Evolutionary conservation across 2,329 filamentous ascomycete genomes (phyloP).

Genomic region (Clonostachys sp.): DNA sequence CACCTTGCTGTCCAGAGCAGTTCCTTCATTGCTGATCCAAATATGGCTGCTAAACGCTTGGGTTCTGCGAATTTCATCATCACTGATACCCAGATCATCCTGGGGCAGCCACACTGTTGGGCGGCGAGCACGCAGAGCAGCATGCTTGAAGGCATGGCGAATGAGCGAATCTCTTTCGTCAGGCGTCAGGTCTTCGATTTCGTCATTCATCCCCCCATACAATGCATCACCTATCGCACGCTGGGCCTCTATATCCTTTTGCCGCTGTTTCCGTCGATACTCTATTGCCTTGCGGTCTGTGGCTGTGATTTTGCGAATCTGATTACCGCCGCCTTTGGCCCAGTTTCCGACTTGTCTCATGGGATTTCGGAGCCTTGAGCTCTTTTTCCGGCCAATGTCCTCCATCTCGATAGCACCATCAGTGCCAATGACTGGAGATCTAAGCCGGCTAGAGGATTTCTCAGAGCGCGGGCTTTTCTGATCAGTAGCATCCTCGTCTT

Average conservation of each 20-base stretch:
- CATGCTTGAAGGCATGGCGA: slow-evolving; percentile 85
- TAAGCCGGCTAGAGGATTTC: neutral
- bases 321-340: slow-evolving; percentile 37
- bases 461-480: neutral
- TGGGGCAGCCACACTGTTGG: slow-evolving; percentile 93
- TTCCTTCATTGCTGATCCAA: slow-evolving; percentile 93
- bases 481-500: neutral
- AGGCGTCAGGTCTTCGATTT: slow-evolving; percentile 89
- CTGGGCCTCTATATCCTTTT: slow-evolving; percentile 68
- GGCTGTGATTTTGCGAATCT: slow-evolving; percentile 37
- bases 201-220: slow-evolving; percentile 84
- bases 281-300: slow-evolving; percentile 30
- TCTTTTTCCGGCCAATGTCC: slow-evolving; percentile 7
- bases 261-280: slow-evolving; percentile 43
- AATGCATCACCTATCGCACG: slow-evolving; percentile 72
- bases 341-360: slow-evolving; percentile 41
- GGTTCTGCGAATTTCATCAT: slow-evolving; percentile 83
- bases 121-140: slow-evolving; percentile 75
- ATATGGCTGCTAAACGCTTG: slow-evolving; percentile 72
- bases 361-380: slow-evolving; percentile 30
- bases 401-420: slow-evolving; percentile 38
- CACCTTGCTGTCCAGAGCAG: slow-evolving; percentile 77
- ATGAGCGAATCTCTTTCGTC: slow-evolving; percentile 84
- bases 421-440: neutral
- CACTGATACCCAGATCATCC: slow-evolving; percentile 84